A percentile compares a stretch with the other conserved stretches of the same genome.
Evolutionary conservation across 2,329 filamentous ascomycete genomes (phyloP).

Genomic region (Nemania serpens): DNA sequence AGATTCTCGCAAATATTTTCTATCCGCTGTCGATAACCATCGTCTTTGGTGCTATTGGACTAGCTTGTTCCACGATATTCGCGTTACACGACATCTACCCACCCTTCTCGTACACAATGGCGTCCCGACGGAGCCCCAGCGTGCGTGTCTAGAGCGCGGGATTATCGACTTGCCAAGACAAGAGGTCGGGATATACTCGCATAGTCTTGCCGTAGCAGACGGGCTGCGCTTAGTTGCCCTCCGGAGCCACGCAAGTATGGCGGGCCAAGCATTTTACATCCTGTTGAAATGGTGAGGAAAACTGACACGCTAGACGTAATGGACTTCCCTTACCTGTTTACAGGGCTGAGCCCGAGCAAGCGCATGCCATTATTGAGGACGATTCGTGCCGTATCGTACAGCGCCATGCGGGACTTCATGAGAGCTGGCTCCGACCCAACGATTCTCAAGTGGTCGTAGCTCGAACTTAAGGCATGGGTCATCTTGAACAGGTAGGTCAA

Average conservation of each 20-base stretch:
- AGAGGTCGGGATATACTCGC: too few relatives aligned
- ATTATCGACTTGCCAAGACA: too few relatives aligned
- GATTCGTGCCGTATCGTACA: slow-evolving; percentile 76
- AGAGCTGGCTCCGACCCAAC: slow-evolving; percentile 77
- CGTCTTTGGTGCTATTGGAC: not conserved
- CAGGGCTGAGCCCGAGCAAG: slow-evolving; percentile 75
- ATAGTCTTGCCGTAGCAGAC: too few relatives aligned
- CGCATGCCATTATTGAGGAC: slow-evolving; percentile 85
- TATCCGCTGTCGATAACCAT: slow-evolving; percentile 2
- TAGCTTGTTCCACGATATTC: not conserved
- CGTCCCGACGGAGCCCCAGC: too few relatives aligned
- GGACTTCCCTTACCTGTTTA: slow-evolving; percentile 60
- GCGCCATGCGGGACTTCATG: slow-evolving; percentile 72
- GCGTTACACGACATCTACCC: slow-evolving; percentile 4
- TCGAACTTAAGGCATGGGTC: slow-evolving; percentile 78
- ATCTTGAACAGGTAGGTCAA: slow-evolving; percentile 68
- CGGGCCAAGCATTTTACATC: slow-evolving; percentile 23
- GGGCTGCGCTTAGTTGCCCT: not conserved
- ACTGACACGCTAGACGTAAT: not conserved
- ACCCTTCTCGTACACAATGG: slow-evolving; percentile 5
- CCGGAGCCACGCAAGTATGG: not conserved
- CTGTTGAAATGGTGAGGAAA: slow-evolving; percentile 14
- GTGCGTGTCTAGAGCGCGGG: too few relatives aligned
- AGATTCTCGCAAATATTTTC: not conserved
- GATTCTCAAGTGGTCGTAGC: slow-evolving; percentile 81